Evolutionary conservation across 106 monocot species (phyloP).

Genomic region (Platanthera zijinensis): DNA sequence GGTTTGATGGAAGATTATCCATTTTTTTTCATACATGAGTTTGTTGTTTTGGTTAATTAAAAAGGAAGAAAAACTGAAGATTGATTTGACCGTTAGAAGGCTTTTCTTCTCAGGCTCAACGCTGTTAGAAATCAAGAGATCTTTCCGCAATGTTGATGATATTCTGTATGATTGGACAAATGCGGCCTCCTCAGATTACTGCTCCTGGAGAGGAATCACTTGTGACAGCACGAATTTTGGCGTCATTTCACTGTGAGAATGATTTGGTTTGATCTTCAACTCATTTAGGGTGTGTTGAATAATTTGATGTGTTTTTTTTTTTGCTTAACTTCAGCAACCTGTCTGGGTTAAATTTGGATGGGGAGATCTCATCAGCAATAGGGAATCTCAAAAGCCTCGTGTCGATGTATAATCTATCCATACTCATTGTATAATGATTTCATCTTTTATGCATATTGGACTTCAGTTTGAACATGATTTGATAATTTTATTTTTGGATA

Average conservation of each 20-base stretch:
- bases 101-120: slow-evolving; percentile 36
- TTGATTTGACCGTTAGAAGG: too few relatives aligned
- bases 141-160: slow-evolving; percentile 74
- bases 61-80: neutral
- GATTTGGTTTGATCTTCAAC: neutral
- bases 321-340: slow-evolving; percentile 88
- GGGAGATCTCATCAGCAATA: slow-evolving; percentile 80
- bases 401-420: slow-evolving; percentile 38
- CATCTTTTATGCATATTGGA: neutral
- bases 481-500: slow-evolving; percentile 16
- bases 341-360: slow-evolving; percentile 76
- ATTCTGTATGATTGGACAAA: slow-evolving; percentile 70
- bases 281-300: neutral
- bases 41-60: neutral
- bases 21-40: neutral
- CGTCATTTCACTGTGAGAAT: slow-evolving; percentile 74
- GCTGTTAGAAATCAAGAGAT: slow-evolving; percentile 84
- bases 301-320: neutral
- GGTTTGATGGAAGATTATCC: neutral
- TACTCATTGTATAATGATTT: neutral
- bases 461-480: neutral
- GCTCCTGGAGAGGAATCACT: slow-evolving; percentile 82
- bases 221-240: slow-evolving; percentile 75
- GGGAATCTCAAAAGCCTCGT: slow-evolving; percentile 69
- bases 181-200: slow-evolving; percentile 40